phyloP scores from a whole-genome alignment of 345 rosid species.

The Salix arbutifolia region DNA sequence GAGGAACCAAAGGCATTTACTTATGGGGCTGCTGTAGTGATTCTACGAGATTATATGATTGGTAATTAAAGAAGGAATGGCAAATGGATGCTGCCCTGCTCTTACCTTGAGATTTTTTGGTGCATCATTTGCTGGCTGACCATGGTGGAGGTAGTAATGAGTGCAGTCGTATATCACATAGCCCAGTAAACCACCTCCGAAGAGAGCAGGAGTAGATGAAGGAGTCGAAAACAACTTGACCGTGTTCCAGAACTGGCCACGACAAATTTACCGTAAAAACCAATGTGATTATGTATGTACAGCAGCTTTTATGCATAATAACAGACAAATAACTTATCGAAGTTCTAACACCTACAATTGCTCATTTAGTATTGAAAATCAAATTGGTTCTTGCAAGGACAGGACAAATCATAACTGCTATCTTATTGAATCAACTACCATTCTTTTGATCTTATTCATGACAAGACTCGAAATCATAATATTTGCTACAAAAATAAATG shows the following conservation, averaged over 20 bases:
- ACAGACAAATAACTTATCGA: neutral
- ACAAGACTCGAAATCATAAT: neutral
- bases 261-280: neutral
- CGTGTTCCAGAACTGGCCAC: constrained; percentile 69
- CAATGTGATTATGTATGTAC: neutral
- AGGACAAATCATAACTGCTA: neutral
- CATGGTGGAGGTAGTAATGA: constrained; percentile 94
- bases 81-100: neutral
- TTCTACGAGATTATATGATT: neutral
- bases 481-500: neutral
- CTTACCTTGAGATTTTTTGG: constrained; percentile 74
- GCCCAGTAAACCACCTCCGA: constrained; percentile 86
- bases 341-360: neutral
- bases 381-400: neutral
- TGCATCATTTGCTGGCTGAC: constrained; percentile 58
- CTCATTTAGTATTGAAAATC: neutral
- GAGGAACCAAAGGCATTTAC: neutral
- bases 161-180: constrained; percentile 86
- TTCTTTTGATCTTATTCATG: neutral
- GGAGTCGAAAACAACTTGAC: constrained; percentile 55
- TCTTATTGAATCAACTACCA: neutral
- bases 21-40: neutral
- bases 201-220: constrained; percentile 69
- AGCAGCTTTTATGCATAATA: neutral
- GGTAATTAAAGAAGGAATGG: neutral